Evolutionary conservation across 306 rosid species (phyloP).

Genomic region (Prunus mira): DNA sequence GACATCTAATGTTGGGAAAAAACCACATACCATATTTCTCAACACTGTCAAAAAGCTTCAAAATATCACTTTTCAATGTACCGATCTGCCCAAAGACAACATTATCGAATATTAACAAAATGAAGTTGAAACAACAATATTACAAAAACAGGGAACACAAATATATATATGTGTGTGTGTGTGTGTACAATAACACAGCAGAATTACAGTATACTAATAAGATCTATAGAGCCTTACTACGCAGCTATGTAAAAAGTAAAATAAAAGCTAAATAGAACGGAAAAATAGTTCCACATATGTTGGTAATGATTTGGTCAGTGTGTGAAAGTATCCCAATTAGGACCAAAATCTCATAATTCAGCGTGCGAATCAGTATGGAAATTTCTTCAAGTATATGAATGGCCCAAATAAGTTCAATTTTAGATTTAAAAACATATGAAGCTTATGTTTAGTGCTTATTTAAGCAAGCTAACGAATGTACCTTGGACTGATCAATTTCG

Average conservation of each 20-base stretch:
- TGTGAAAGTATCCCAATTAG: not conserved
- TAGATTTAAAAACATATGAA: not conserved
- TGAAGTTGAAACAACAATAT: not conserved
- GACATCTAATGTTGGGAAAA: not conserved
- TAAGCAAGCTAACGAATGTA: conserved; percentile 25
- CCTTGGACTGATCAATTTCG: conserved; percentile 76
- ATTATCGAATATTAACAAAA: conserved; percentile 12
- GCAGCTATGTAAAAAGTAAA: not conserved
- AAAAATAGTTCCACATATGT: not conserved
- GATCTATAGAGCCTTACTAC: not conserved
- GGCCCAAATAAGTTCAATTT: not conserved
- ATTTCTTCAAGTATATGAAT: not conserved
- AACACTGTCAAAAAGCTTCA: conserved; percentile 91
- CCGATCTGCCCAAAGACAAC: conserved; percentile 54
- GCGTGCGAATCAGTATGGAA: not conserved
- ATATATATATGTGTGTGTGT: not conserved
- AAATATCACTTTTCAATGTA: conserved; percentile 66
- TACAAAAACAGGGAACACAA: not conserved
- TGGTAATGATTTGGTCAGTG: not conserved
- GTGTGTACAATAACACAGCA: not conserved
- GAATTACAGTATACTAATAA: not conserved
- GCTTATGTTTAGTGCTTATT: not conserved
- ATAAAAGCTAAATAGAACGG: not conserved
- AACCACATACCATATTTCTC: conserved; percentile 87
- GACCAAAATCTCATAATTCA: not conserved